Base-by-base conservation (phyloP, 306 rosid species). In the Cicer arietinum region DNA sequence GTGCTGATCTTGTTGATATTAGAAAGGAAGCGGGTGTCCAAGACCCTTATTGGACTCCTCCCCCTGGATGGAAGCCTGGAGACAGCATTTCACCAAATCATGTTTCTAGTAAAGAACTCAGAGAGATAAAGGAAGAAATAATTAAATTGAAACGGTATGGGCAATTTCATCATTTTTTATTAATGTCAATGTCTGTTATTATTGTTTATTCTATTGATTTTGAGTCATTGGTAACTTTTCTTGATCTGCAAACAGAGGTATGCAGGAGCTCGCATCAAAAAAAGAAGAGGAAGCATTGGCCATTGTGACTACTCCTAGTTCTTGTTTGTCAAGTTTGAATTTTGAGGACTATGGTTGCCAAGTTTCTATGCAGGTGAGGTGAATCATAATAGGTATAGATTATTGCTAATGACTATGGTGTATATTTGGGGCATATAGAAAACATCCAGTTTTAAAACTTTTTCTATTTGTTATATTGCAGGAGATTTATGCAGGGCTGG, bases 21-120 rank as follows among this genome's bases (percentile, higher is more conserved):
- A 84, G 99, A 70, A 82, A 43, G 81, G 83, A 92, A 52, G 94
- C 89, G 7, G 99, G 97, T 84, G 84, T 94, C 18, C 87, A 86
- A 63, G 99, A 94, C 75, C 84, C 95, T 52, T 90, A 88, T 47
- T 94, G 99, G 99, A 90, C 84, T 41, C 99, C 99, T 4, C 93
- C 89, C 10, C 85, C 84, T 7, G 97, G 95, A 11, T 94, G 99
- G 99, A 84, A 73, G 76, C 88, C 81, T 12, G 97, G 99, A 37
- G 97, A 94, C 69, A 80, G 61, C 84, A 89, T 89, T 22, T 79
- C 90, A 10, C 91, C 82, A 69, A 86, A 94, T 46, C 86, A 90
- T 12, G 73, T 69, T 56, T 83, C 89, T 80, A 76, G 83, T 0
- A 70, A 70, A 45, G 86, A 86, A 76, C 76, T 94, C 56, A 79